Conservation (phyloP, 2,329 filamentous ascomycete genomes). For the Penicillium concentricum region DNA sequence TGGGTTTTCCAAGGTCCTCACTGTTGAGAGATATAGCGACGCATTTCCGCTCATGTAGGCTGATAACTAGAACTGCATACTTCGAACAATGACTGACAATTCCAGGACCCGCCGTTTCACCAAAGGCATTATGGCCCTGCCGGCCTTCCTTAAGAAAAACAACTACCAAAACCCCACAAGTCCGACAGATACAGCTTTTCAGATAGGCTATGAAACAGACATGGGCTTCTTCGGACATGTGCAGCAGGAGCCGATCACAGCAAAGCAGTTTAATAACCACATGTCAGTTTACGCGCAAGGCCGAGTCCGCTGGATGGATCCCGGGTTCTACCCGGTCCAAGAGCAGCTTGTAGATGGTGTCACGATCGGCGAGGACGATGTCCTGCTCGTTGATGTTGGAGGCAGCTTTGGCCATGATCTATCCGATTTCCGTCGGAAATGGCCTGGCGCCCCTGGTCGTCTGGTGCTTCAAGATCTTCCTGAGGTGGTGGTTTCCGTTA, state of each 20-base stretch:
- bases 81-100: background rate
- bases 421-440: conserved; percentile 35
- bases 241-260: conserved; percentile 16
- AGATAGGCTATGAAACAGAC: conserved; percentile 25
- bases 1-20: conserved; percentile 24
- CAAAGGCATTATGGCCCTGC: conserved; percentile 17
- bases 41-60: background rate
- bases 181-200: conserved; percentile 22
- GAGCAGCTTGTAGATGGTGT: conserved; percentile 17
- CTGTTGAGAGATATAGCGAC: background rate
- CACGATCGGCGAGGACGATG: conserved; percentile 10
- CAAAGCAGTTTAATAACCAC: conserved; percentile 22
- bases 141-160: conserved; percentile 23
- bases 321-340: conserved; percentile 27
- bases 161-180: conserved; percentile 25
- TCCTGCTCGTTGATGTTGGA: conserved; percentile 45
- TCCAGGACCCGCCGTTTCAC: conserved; percentile 17
- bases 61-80: background rate
- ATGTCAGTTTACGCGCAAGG: conserved; percentile 21
- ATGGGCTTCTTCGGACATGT: conserved; percentile 27
- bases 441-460: conserved; percentile 40
- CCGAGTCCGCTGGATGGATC: conserved; percentile 25
- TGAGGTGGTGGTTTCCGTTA: conserved; percentile 31
- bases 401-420: conserved; percentile 45
- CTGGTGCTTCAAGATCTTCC: conserved; percentile 52